These are phyloP conservation scores for Alternaria panax DNA, from an alignment of 2,329 filamentous ascomycete genomes.

Conservation along the genomic window DNA sequence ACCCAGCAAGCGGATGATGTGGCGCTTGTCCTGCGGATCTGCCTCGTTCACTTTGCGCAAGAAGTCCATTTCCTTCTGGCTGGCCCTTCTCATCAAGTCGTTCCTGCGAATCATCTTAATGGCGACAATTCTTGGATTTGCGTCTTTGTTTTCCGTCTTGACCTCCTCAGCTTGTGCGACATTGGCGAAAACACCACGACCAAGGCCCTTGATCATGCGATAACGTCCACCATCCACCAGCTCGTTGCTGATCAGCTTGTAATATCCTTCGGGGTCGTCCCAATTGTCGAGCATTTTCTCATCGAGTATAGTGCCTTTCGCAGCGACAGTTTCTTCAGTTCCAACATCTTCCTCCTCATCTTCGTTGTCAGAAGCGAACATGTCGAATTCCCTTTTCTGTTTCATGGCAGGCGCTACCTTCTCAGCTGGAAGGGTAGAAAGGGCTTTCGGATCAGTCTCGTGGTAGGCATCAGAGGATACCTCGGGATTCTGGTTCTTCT, in stretches of 20 bases:
- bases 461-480: constrained; percentile 62
- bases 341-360: constrained; percentile 68
- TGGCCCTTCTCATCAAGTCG: constrained; percentile 89
- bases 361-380: constrained; percentile 76
- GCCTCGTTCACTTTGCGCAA: constrained; percentile 84
- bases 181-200: constrained; percentile 94
- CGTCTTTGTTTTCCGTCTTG: constrained; percentile 49
- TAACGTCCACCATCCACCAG: constrained; percentile 85
- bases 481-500: constrained; percentile 54
- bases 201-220: constrained; percentile 84
- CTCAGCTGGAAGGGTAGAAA: constrained; percentile 58
- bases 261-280: constrained; percentile 95
- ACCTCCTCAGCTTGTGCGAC: constrained; percentile 77
- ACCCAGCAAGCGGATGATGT: constrained; percentile 86
- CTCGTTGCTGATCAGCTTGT: constrained; percentile 92
- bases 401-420: constrained; percentile 47
- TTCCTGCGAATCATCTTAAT: constrained; percentile 99
- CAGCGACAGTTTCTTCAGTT: constrained; percentile 56
- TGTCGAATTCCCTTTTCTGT: constrained; percentile 64
- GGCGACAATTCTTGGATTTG: constrained; percentile 71
- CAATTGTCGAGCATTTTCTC: constrained; percentile 87
- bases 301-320: constrained; percentile 55
- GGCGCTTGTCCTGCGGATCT: constrained; percentile 88
- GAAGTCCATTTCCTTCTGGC: constrained; percentile 93
- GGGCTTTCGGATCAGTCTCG: constrained; percentile 62